These are phyloP conservation scores for Pharus latifolius DNA, from an alignment of 176 grass and related monocot species.

Conservation along the genomic window DNA sequence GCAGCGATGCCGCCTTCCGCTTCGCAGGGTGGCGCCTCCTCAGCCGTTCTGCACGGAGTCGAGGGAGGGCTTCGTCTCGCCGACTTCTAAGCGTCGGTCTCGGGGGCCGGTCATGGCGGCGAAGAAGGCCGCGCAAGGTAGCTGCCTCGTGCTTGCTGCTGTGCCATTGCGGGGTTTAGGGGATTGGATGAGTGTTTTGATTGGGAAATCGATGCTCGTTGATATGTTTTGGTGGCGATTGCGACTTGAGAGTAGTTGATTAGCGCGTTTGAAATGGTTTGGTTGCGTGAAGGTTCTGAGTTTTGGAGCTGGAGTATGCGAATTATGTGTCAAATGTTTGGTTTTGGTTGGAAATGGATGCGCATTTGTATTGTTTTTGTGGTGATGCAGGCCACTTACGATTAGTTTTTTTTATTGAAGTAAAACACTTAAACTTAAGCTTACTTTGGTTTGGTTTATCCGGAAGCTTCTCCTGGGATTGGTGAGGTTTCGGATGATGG, in stretches of 20 bases:
- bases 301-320: not conserved
- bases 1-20: conserved; percentile 35
- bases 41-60: conserved; percentile 27
- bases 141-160: not conserved
- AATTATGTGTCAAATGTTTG: not conserved
- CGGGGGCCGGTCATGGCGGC: conserved; percentile 84
- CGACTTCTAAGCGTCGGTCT: conserved; percentile 56
- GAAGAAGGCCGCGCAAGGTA: conserved; percentile 81
- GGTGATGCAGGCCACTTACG: not conserved
- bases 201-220: not conserved
- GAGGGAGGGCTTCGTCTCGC: conserved; percentile 5
- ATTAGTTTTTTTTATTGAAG: too few relatives aligned
- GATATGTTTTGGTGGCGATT: not conserved
- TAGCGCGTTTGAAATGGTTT: too few relatives aligned
- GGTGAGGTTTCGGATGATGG: not conserved
- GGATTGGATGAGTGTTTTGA: not conserved
- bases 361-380: not conserved
- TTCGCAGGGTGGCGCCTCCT: conserved; percentile 26
- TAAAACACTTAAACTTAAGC: too few relatives aligned
- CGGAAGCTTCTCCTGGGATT: too few relatives aligned
- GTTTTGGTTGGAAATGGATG: not conserved
- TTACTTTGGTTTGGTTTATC: too few relatives aligned
- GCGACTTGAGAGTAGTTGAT: too few relatives aligned
- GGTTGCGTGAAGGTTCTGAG: too few relatives aligned
- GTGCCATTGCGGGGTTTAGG: not conserved